phyloP scores from a whole-genome alignment of 2,329 filamentous ascomycete genomes.

The Aspergillus piperis region DNA sequence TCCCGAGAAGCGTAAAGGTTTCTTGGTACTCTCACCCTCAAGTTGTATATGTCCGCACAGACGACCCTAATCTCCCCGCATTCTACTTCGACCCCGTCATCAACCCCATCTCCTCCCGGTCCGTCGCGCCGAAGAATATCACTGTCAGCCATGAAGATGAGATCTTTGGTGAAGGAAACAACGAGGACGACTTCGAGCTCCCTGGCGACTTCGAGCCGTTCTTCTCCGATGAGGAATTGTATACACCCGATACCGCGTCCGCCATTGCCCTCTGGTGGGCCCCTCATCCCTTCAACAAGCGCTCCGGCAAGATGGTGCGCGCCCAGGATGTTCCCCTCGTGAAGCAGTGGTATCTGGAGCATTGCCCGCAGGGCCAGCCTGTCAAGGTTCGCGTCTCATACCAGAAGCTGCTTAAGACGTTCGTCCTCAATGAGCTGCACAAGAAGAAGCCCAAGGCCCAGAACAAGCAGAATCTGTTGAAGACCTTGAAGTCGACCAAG shows the following conservation, averaged over 20 bases:
- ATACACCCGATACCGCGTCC: slow-evolving; percentile 83
- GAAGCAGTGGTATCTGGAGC: slow-evolving; percentile 98
- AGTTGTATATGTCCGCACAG: slow-evolving; percentile 82
- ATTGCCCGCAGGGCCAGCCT: slow-evolving; percentile 85
- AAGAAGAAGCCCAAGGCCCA: slow-evolving; percentile 94
- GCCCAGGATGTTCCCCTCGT: slow-evolving; percentile 95
- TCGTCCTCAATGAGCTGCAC: slow-evolving; percentile 93
- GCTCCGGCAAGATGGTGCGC: slow-evolving; percentile 93
- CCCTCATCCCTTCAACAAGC: slow-evolving; percentile 89
- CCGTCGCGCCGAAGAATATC: slow-evolving; percentile 92
- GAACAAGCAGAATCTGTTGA: slow-evolving; percentile 88
- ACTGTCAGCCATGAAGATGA: slow-evolving; percentile 89
- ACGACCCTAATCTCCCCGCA: slow-evolving; percentile 85
- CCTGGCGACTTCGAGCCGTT: slow-evolving; percentile 82
- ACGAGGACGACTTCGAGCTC: slow-evolving; percentile 81
- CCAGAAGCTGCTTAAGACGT: slow-evolving; percentile 95
- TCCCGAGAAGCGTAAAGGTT: slow-evolving; percentile 89
- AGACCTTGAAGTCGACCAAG: slow-evolving; percentile 90
- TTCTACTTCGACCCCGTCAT: slow-evolving; percentile 99
- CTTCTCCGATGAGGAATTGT: slow-evolving; percentile 82
- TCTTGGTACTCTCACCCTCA: slow-evolving; percentile 95
- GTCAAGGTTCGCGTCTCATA: slow-evolving; percentile 98
- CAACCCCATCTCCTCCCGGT: slow-evolving; percentile 94
- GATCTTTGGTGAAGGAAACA: slow-evolving; percentile 79
- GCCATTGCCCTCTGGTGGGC: slow-evolving; percentile 98